Evolutionary conservation across 2,329 filamentous ascomycete genomes (phyloP).

Genomic region (Pseudocercospora musae): DNA sequence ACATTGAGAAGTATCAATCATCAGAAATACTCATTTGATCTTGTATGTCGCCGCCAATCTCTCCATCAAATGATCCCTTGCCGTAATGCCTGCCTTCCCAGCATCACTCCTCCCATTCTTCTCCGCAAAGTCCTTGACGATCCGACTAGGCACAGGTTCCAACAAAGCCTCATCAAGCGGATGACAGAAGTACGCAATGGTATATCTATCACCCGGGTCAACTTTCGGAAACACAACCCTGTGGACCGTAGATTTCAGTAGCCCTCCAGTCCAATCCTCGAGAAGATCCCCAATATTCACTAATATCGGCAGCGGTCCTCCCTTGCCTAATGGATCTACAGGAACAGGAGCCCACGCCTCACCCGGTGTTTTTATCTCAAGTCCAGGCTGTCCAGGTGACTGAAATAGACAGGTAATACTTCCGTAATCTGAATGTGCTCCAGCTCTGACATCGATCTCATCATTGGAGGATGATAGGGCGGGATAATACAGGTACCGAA

Average conservation of each 20-base stretch:
- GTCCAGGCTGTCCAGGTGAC: conserved; percentile 74
- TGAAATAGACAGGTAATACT: conserved; percentile 74
- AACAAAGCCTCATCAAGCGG: conserved; percentile 55
- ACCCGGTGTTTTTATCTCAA: conserved; percentile 69
- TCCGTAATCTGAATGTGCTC: conserved; percentile 87
- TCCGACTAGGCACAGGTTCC: conserved; percentile 53
- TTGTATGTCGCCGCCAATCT: conserved; percentile 59
- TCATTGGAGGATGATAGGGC: conserved; percentile 8
- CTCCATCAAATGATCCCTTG: conserved; percentile 56
- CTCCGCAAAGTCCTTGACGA: conserved; percentile 43
- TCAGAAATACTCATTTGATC: conserved; percentile 18
- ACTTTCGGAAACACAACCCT: conserved; percentile 68
- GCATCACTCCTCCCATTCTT: conserved; percentile 28
- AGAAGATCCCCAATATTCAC: conserved; percentile 70
- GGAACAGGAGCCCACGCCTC: conserved; percentile 45
- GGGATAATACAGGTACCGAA: conserved; percentile 54
- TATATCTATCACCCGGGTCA: conserved; percentile 31
- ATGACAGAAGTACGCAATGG: conserved; percentile 59
- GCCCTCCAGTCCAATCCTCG: conserved; percentile 85
- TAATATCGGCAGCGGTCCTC: conserved; percentile 58
- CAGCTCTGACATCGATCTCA: conserved; percentile 70
- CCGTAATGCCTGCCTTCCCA: conserved; percentile 49
- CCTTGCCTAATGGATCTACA: conserved; percentile 37
- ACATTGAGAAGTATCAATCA: neutral
- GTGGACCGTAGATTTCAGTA: conserved; percentile 85